phyloP scores from a whole-genome alignment of 2,329 filamentous ascomycete genomes.

The Pseudofabraea citricarpa region DNA sequence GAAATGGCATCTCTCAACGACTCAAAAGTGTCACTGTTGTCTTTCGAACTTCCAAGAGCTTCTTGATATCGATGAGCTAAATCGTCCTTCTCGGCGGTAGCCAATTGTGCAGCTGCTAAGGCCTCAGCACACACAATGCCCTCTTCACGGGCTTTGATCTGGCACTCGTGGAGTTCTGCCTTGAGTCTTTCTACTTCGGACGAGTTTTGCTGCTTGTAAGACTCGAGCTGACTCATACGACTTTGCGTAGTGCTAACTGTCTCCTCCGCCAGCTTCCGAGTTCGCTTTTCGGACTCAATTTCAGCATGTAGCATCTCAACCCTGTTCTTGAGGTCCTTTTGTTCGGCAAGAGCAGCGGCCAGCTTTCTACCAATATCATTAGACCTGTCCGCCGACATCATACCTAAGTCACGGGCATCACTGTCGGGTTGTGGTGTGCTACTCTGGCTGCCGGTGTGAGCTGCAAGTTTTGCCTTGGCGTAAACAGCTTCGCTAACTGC shows the following conservation, averaged over 20 bases:
- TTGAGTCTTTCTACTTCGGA: slow-evolving; percentile 82
- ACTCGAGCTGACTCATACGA: slow-evolving; percentile 78
- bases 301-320: slow-evolving; percentile 66
- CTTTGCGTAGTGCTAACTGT: slow-evolving; percentile 77
- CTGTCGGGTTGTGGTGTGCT: slow-evolving; percentile 55
- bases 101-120: slow-evolving; percentile 64
- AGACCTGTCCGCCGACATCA: slow-evolving; percentile 53
- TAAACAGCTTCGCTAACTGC: slow-evolving; percentile 96
- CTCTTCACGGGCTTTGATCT: slow-evolving; percentile 76
- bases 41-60: slow-evolving; percentile 60
- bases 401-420: slow-evolving; percentile 54
- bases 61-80: slow-evolving; percentile 65
- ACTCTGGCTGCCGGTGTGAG: slow-evolving; percentile 64
- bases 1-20: slow-evolving; percentile 73
- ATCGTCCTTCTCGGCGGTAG: slow-evolving; percentile 84
- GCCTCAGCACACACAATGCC: slow-evolving; percentile 74
- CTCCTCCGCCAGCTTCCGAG: slow-evolving; percentile 82
- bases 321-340: slow-evolving; percentile 75
- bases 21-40: slow-evolving; percentile 65
- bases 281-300: slow-evolving; percentile 73
- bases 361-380: slow-evolving; percentile 77
- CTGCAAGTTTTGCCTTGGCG: slow-evolving; percentile 86
- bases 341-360: slow-evolving; percentile 71
- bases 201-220: slow-evolving; percentile 75
- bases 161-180: slow-evolving; percentile 75